Evolutionary conservation across 2,329 filamentous ascomycete species (phyloP).

Genomic region (Ceratocystis huliohia): DNA sequence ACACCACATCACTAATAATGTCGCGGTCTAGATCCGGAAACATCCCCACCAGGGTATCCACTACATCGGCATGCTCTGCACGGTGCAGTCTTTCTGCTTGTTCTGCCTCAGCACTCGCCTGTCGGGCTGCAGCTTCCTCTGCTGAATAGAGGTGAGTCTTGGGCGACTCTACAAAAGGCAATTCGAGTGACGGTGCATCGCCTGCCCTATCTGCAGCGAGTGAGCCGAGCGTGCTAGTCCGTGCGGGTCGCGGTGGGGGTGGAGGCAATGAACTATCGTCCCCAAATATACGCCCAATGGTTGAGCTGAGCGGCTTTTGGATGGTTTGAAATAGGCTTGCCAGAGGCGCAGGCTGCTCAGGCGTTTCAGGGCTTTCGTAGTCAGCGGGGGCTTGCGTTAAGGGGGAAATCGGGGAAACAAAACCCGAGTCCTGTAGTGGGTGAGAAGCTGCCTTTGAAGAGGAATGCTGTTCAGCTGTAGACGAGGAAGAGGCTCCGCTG

Average conservation of each 20-base stretch:
- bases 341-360: conserved; percentile 16
- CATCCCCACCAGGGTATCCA: conserved; percentile 91
- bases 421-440: not conserved
- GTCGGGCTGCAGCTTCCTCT: conserved; percentile 77
- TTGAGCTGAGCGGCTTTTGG: conserved; percentile 67
- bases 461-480: not conserved
- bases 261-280: conserved; percentile 38
- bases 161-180: conserved; percentile 4
- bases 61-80: conserved; percentile 77
- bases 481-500: conserved; percentile 10
- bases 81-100: conserved; percentile 73
- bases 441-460: not conserved
- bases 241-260: conserved; percentile 21
- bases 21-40: conserved; percentile 91
- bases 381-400: conserved; percentile 2
- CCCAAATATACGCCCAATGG: conserved; percentile 89
- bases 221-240: conserved; percentile 26
- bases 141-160: conserved; percentile 37
- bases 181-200: conserved; percentile 10
- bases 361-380: conserved; percentile 8
- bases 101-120: conserved; percentile 79
- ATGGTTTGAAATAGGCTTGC: conserved; percentile 63
- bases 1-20: conserved; percentile 90
- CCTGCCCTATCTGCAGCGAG: conserved; percentile 21
- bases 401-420: conserved; percentile 6